A percentile compares a stretch with the other conserved stretches of the same genome.
Conservation (phyloP, 805 yeast species). For the Komagataella mondaviorum region DNA sequence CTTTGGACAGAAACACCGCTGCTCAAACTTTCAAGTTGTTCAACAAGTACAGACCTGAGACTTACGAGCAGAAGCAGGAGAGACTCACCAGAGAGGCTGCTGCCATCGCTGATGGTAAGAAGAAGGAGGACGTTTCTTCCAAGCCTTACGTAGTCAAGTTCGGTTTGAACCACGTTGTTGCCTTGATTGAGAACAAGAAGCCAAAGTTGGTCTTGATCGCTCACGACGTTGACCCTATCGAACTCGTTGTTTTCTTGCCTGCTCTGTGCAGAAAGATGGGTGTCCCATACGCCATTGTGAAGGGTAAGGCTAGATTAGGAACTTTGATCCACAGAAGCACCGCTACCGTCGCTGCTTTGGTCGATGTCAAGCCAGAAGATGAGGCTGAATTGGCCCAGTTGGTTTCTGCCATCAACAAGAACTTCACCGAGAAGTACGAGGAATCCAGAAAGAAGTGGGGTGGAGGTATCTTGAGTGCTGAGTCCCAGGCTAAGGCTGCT, state of each 20-base stretch:
- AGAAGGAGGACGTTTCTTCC: conserved; percentile 91
- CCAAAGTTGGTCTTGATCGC: conserved; percentile 95
- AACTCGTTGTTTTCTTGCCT: conserved; percentile 93
- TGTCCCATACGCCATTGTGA: conserved; percentile 96
- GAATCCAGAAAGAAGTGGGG: conserved; percentile 99
- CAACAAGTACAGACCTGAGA: conserved; percentile 99
- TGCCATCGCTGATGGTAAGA: conserved; percentile 96
- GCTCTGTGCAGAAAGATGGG: conserved; percentile 99
- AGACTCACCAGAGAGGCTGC: conserved; percentile 98
- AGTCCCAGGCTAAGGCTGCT: conserved; percentile 56
- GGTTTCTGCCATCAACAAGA: conserved; percentile 84
- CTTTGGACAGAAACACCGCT: conserved; percentile 98
- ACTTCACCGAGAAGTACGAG: conserved; percentile 90
- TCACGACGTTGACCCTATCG: conserved; percentile 98
- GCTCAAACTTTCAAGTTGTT: conserved; percentile 92
- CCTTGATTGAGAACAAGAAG: conserved; percentile 96
- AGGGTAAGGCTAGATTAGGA: conserved; percentile 98
- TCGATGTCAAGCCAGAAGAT: conserved; percentile 91
- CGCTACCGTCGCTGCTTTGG: conserved; percentile 92
- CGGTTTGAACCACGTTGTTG: conserved; percentile 98
- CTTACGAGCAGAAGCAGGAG: conserved; percentile 95
- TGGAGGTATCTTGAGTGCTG: conserved; percentile 97
- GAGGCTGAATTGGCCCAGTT: conserved; percentile 89
- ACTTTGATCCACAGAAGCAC: conserved; percentile 96
- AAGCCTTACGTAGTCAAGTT: conserved; percentile 95